Base-by-base conservation (phyloP, 495 filamentous ascomycete genomes). In the Astrothelium macrocarpum region DNA sequence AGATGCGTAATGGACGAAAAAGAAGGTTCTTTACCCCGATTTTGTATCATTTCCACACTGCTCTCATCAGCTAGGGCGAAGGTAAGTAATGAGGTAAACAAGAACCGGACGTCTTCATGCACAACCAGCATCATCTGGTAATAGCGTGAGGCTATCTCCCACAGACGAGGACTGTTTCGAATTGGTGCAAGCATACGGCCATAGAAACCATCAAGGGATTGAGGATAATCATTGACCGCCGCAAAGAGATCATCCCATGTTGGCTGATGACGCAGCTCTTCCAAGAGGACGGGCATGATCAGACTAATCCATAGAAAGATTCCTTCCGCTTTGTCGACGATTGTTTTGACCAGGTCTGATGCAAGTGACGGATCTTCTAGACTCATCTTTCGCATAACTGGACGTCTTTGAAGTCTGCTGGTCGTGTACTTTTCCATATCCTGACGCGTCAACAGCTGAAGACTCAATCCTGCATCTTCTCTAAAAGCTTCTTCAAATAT, bases 281-380 rank as follows among this genome's bases (percentile, higher is more conserved):
- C 36, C 36, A 39, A 39, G 7, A 39, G 16, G 16, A 39, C 16
- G 16, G 36, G 36, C 36, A 49, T 31, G 20, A 63, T 29, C 16
- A 63, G 32, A 16, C n/a, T 9, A 11, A 59, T 45, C 61, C 61
- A 63, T 16, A 63, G 29, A 32, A 63, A 63, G 23, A 63, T 43
- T 11, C 61, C 61, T 39, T 63, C 25, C 20, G 61, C 61, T 46
- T 63, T 63, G 18, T 60, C 61, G 16, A 63, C 61, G 26, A 63
- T 56, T 1, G 10, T 26, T 12, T 28, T 0, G 12, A 61, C 32
- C 0, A 61, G 28, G 5, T 12, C 45, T n/a, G 23, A 49, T 20
- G 5, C 18, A n/a, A 5, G 5, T 16, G 45, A 49, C n/a, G 10
- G 45, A n/a, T 20, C 23, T 20, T 1, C 5, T 5, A 5, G 23